Evolutionary conservation across 1,284 basidiomycete species (phyloP).

Genomic region (Apiotrichum gamsii): DNA sequence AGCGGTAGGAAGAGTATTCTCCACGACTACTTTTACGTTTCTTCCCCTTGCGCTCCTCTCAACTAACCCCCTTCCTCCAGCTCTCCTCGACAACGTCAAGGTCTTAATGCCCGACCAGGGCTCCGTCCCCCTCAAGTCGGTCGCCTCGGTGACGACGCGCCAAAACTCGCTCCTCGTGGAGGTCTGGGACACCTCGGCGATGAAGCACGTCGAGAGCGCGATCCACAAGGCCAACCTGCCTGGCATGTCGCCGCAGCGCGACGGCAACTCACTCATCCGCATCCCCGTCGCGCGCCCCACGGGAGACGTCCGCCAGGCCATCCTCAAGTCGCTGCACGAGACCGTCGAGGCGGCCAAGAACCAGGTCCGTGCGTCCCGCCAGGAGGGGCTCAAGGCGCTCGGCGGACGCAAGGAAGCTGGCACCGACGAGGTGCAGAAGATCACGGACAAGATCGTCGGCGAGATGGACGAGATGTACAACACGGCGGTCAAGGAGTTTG

Average conservation of each 20-base stretch:
- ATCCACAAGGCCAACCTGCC: slow-evolving; percentile 45
- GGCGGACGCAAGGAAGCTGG: slow-evolving; percentile 36
- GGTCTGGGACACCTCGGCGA: slow-evolving; percentile 37
- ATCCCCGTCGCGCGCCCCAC: slow-evolving; percentile 43
- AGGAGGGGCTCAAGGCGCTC: slow-evolving; percentile 40
- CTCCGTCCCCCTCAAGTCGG: slow-evolving; percentile 30
- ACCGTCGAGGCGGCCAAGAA: slow-evolving; percentile 43
- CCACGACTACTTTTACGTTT: background rate
- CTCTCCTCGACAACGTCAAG: slow-evolving; percentile 41
- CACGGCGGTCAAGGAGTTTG: slow-evolving; percentile 46
- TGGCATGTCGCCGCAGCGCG: slow-evolving; percentile 40
- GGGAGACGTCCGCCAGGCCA: slow-evolving; percentile 33
- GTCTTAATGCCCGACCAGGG: slow-evolving; percentile 31
- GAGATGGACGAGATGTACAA: slow-evolving; percentile 36
- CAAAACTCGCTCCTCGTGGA: slow-evolving; percentile 37
- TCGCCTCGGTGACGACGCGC: slow-evolving; percentile 42
- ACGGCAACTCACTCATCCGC: slow-evolving; percentile 26
- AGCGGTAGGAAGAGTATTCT: too few species aligned
- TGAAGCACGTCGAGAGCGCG: slow-evolving; percentile 43
- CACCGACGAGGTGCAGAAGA: slow-evolving; percentile 38
- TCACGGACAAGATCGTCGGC: slow-evolving; percentile 33
- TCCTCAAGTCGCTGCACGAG: slow-evolving; percentile 29
- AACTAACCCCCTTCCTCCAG: too few species aligned
- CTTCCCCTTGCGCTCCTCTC: too few species aligned
- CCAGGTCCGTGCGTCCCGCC: slow-evolving; percentile 38